Conservation (phyloP, 768 basidiomycete species). For the Hypholoma fasciculare region DNA sequence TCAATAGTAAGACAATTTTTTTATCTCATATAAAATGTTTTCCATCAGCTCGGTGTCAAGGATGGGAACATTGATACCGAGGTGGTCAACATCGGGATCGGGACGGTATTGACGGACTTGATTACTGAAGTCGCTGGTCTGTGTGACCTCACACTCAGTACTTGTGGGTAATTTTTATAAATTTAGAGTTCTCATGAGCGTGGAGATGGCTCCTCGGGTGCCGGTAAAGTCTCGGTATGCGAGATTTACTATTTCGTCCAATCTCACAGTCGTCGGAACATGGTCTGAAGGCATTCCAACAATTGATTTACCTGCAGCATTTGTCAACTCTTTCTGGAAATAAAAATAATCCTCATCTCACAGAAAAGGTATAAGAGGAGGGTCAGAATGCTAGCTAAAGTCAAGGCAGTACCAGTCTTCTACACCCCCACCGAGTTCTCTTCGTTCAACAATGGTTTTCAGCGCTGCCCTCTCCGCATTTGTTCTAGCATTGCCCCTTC, state of each 20-base stretch:
- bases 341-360: not conserved
- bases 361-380: not conserved
- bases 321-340: not conserved
- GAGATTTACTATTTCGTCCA: not conserved
- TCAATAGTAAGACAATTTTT: too few relatives aligned
- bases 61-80: too few relatives aligned
- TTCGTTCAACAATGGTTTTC: conserved; percentile 5
- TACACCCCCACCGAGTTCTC: not conserved
- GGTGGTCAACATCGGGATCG: too few relatives aligned
- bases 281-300: not conserved
- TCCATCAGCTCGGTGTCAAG: too few relatives aligned
- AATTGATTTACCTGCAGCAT: not conserved
- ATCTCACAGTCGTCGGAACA: not conserved
- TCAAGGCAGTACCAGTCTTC: conserved; percentile 2
- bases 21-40: too few relatives aligned
- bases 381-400: not conserved
- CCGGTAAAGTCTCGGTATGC: not conserved
- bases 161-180: too few relatives aligned
- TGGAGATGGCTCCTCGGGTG: not conserved
- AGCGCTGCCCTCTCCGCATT: conserved; percentile 3
- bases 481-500: not conserved
- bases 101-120: too few relatives aligned
- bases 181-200: not conserved
- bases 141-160: too few relatives aligned
- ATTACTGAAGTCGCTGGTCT: too few relatives aligned